Evolutionary conservation across 106 monocot genomes (phyloP).

Genomic region (Cymbidium sinense): DNA sequence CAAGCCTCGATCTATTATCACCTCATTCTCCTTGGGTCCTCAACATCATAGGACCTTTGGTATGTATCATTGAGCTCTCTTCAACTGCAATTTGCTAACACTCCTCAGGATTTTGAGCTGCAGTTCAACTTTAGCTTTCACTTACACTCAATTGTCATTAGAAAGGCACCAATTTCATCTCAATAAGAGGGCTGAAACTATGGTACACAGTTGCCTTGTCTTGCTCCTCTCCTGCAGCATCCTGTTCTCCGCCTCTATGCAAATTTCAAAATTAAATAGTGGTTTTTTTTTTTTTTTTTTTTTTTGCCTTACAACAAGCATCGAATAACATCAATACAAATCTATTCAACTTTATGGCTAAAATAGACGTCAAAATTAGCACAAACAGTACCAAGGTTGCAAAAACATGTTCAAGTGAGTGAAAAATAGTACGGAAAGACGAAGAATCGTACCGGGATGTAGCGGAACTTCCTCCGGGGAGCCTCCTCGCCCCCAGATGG

Average conservation of each 20-base stretch:
- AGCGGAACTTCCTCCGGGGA: slow-evolving; percentile 56
- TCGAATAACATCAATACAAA: too few species aligned
- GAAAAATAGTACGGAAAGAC: not conserved
- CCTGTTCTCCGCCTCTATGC: not conserved
- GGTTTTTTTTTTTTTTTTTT: too few species aligned
- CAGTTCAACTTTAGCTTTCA: not conserved
- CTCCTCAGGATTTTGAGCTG: not conserved
- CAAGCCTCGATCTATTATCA: not conserved
- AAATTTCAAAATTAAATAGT: not conserved
- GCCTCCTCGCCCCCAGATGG: slow-evolving; percentile 23
- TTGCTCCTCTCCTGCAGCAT: not conserved
- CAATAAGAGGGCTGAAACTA: not conserved
- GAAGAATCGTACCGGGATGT: slow-evolving; percentile 47
- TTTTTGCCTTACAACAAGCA: not conserved
- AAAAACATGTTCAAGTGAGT: not conserved
- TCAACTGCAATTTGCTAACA: not conserved
- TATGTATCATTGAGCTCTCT: not conserved
- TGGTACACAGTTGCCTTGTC: not conserved
- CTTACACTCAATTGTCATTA: not conserved
- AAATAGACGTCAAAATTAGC: too few species aligned
- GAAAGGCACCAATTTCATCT: not conserved
- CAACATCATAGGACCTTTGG: not conserved
- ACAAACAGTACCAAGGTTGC: too few species aligned
- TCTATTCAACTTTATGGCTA: too few species aligned
- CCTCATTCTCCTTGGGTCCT: not conserved